Percentiles rank a stretch among this genome's conserved stretches.
Conservation (phyloP, 75 land plant genomes). For the Adiantum capillusveneris region DNA sequence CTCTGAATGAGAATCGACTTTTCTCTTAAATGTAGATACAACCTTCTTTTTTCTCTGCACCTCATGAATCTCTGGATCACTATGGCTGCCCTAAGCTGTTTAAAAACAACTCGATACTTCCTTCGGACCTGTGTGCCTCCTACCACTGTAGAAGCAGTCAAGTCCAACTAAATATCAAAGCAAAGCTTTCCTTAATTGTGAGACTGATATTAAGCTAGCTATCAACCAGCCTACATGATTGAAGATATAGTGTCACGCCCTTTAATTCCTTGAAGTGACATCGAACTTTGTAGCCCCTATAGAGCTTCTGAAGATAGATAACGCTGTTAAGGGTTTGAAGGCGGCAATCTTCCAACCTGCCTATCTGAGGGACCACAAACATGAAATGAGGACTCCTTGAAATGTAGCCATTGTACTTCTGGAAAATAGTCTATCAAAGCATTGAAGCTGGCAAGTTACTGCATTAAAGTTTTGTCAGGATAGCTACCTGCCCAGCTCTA, state of each 20-base stretch:
- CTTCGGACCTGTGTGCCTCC: slow-evolving; percentile 57
- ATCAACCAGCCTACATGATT: slow-evolving; percentile 53
- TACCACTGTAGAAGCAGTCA: slow-evolving; percentile 30
- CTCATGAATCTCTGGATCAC: slow-evolving; percentile 40
- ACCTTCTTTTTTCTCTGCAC: slow-evolving; percentile 15
- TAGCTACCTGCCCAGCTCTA: slow-evolving; percentile 78
- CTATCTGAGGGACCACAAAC: slow-evolving; percentile 51
- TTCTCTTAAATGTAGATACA: slow-evolving; percentile 12
- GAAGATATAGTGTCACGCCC: slow-evolving; percentile 36
- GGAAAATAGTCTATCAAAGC: too few species aligned
- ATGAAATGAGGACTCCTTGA: too few species aligned
- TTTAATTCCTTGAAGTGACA: slow-evolving; percentile 33
- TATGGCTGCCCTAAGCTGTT: slow-evolving; percentile 24
- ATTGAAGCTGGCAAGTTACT: too few species aligned
- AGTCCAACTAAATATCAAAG: too few species aligned
- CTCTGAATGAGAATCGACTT: slow-evolving; percentile 51
- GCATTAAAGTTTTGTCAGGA: too few species aligned
- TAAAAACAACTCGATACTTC: slow-evolving; percentile 14
- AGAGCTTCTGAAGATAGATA: slow-evolving; percentile 50
- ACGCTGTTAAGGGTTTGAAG: slow-evolving; percentile 49
- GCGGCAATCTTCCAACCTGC: slow-evolving; percentile 49
- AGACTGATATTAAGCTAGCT: too few species aligned
- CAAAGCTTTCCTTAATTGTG: too few species aligned
- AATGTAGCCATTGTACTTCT: too few species aligned
- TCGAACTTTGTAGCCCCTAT: slow-evolving; percentile 59